These are phyloP conservation scores for Cladosporium sphaerospermum DNA, from an alignment of 2,329 filamentous ascomycete species.

Conservation along the genomic window DNA sequence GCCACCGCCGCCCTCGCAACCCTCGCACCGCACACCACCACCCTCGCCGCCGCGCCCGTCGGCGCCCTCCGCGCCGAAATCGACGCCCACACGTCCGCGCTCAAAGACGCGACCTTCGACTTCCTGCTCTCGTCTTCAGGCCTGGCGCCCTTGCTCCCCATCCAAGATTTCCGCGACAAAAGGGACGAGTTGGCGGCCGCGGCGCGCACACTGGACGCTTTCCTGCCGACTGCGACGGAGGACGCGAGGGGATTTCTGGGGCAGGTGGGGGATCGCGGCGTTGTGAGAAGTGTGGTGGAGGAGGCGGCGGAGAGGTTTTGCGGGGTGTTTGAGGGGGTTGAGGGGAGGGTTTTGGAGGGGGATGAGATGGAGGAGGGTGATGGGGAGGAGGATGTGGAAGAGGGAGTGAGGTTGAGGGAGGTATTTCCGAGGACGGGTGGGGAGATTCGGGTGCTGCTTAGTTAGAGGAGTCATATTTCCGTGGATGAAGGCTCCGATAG, in stretches of 20 bases:
- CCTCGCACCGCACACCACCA: constrained; percentile 49
- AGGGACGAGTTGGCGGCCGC: constrained; percentile 49
- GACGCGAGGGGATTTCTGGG: constrained; percentile 81
- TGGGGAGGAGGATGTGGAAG: constrained; percentile 29
- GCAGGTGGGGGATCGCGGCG: constrained; percentile 61
- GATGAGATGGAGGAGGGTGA: constrained; percentile 45
- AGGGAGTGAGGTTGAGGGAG: constrained; percentile 42
- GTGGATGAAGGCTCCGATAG: too few species aligned
- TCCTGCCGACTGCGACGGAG: constrained; percentile 86
- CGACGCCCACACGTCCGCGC: constrained; percentile 35
- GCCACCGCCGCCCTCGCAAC: constrained; percentile 52
- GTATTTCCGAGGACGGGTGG: constrained; percentile 59
- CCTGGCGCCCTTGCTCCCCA: constrained; percentile 43
- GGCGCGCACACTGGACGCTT: constrained; percentile 77
- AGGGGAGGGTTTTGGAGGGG: constrained; percentile 53
- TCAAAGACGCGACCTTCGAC: constrained; percentile 52
- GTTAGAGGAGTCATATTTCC: constrained; percentile 31
- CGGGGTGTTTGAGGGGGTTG: constrained; percentile 69
- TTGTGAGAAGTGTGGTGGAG: constrained; percentile 72
- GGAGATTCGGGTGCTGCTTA: constrained; percentile 58
- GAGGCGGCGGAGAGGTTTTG: constrained; percentile 80
- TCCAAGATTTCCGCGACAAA: constrained; percentile 24
- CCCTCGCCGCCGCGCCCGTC: constrained; percentile 48
- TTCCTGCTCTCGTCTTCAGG: constrained; percentile 74
- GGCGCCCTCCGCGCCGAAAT: constrained; percentile 24